Conservation (phyloP, 2,329 filamentous ascomycete genomes). For the Aspergillus sp. region DNA sequence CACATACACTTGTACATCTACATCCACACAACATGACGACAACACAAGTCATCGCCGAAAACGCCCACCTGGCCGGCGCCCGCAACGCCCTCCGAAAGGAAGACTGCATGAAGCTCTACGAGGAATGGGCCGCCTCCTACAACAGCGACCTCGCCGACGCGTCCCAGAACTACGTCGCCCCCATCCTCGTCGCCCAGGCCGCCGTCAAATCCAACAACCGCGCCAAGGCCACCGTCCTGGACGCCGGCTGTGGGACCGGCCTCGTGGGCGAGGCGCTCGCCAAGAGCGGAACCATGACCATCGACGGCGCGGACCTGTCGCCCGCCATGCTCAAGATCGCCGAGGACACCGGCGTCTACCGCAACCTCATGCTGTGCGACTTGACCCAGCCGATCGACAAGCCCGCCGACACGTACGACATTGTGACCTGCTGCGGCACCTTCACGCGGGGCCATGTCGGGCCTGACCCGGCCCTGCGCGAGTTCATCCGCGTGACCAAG, state of each 20-base stretch:
- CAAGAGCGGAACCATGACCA: slow-evolving; percentile 42
- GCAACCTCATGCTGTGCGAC: slow-evolving; percentile 46
- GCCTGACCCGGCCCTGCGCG: slow-evolving; percentile 46
- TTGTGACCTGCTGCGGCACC: slow-evolving; percentile 55
- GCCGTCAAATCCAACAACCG: slow-evolving; percentile 23
- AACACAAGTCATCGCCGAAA: slow-evolving; percentile 12
- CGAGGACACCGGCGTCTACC: slow-evolving; percentile 49
- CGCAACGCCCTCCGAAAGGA: slow-evolving; percentile 34
- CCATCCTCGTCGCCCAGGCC: slow-evolving; percentile 37
- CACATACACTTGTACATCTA: neutral
- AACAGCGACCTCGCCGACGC: slow-evolving; percentile 40
- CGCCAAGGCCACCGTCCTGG: slow-evolving; percentile 41
- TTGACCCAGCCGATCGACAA: slow-evolving; percentile 45
- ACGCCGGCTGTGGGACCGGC: slow-evolving; percentile 59
- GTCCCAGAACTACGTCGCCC: slow-evolving; percentile 43
- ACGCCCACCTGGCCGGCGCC: slow-evolving; percentile 34
- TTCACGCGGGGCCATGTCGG: slow-evolving; percentile 58
- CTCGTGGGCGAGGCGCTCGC: slow-evolving; percentile 52
- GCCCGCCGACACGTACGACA: slow-evolving; percentile 47
- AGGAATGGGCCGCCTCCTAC: slow-evolving; percentile 49
- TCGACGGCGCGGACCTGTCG: slow-evolving; percentile 55
- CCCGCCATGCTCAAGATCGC: slow-evolving; percentile 56
- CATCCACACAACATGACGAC: slow-evolving; percentile 2
- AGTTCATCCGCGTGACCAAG: slow-evolving; percentile 52
- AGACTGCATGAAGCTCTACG: slow-evolving; percentile 43